Base-by-base conservation (phyloP, 2,329 filamentous ascomycete genomes). In the Scopulariopsis brevicaulis region DNA sequence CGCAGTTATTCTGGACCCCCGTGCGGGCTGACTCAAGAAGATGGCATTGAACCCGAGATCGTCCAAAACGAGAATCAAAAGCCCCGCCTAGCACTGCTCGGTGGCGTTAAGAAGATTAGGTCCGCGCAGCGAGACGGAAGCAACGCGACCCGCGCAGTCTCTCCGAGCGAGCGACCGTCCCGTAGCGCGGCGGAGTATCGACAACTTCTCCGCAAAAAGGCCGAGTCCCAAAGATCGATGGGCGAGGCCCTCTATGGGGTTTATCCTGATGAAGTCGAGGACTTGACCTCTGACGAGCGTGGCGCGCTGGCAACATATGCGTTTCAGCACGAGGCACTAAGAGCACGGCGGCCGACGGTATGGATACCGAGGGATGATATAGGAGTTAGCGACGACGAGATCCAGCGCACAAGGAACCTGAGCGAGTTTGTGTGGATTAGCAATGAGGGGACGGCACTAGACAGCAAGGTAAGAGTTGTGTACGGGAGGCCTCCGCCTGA, bases 341-440 rank as follows among this genome's bases (percentile, higher is more conserved):
- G 94, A 10, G 89, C 92, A 1, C 83, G 88, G 56, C 81, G 90
- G 57, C 94, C 94, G 0, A 90, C 89, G 0, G 85, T 99, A 28
- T 99, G 94, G 94, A 89, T 99, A 52, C 94, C 94, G 0, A 83
- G 87, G 12, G 94, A 99, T 67, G 88, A 94, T 63, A 72, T 97
- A 5, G 94, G 94, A 5, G 82, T 99, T 59, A 91, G 89, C 63
- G 90, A 96, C 64, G 93, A 97, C 64, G 94, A 99, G 74, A 87
- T 97, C 52, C 79, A 79, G 66, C 79, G 89, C 40, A 96, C 91
- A 6, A 80, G 85, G 62, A 77, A 79, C 54, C 88, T 91, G 68
- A 93, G 86, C 67, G 83, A 89, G 60, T 78, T 84, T 61, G 87
- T 97, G 56, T 96, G 90, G 89, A 91, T 97, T 68, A 96, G 89